These are phyloP conservation scores for Phytophthora cryptogea DNA, from an alignment of 352 stramenopile species.

Conservation along the genomic window DNA sequence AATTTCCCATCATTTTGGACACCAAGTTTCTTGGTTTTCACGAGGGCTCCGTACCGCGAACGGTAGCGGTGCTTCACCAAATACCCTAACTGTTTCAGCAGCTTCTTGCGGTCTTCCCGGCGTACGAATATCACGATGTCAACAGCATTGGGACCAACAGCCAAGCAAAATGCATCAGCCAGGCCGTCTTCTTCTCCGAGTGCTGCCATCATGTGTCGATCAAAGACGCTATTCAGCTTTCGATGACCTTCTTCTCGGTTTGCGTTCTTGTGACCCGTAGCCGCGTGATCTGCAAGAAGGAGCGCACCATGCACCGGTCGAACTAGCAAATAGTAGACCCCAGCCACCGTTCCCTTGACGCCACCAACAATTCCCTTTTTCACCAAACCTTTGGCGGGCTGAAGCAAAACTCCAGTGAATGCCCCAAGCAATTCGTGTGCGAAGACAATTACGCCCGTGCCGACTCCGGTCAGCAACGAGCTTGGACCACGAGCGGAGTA, in stretches of 20 bases:
- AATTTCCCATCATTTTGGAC: conserved; percentile 4
- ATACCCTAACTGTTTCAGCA: conserved; percentile 21
- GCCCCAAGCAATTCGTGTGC: conserved; percentile 46
- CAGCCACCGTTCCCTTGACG: conserved; percentile 25
- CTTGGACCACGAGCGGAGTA: conserved; percentile 42
- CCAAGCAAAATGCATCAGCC: conserved; percentile 24
- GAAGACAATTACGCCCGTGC: conserved; percentile 19
- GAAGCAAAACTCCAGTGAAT: conserved; percentile 46
- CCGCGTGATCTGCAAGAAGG: conserved; percentile 44
- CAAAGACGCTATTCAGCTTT: conserved; percentile 33
- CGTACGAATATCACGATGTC: conserved; percentile 32
- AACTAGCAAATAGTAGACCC: conserved; percentile 31
- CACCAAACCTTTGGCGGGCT: conserved; percentile 31
- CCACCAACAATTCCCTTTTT: conserved; percentile 25
- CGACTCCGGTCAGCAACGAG: conserved; percentile 30
- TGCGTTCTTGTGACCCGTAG: conserved; percentile 42
- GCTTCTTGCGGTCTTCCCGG: conserved; percentile 23
- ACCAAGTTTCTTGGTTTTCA: conserved; percentile 13
- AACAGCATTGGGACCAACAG: conserved; percentile 24
- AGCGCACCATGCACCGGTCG: conserved; percentile 43
- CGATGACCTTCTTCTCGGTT: conserved; percentile 40
- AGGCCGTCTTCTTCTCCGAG: conserved; percentile 28
- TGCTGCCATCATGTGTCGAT: conserved; percentile 31
- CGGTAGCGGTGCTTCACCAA: conserved; percentile 18
- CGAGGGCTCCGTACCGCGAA: conserved; percentile 12